Conservation (phyloP, 177 flowering plant genomes). For the Tripterygium wilfordii region DNA sequence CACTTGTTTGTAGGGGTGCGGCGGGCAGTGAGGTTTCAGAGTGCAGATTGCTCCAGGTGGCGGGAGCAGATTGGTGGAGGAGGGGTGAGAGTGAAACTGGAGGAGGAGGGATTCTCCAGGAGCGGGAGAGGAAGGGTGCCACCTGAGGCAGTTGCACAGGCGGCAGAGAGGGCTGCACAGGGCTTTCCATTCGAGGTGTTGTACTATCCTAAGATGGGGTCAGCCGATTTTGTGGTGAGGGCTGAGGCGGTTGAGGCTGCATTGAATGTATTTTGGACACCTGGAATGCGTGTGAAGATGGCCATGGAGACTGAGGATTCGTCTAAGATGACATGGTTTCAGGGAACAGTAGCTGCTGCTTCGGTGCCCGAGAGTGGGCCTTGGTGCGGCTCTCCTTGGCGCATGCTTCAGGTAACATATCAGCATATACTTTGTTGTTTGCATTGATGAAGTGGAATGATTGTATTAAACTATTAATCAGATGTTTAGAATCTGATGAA, state of each 20-base stretch:
- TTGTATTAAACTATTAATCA: too few species aligned
- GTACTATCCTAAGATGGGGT: slow-evolving; percentile 56
- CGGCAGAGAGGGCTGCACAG: slow-evolving; percentile 38
- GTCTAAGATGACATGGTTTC: slow-evolving; percentile 44
- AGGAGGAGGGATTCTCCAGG: slow-evolving; percentile 17
- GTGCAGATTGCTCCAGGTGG: slow-evolving; percentile 22
- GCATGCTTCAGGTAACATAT: slow-evolving; percentile 60
- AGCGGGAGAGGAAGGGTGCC: slow-evolving; percentile 25
- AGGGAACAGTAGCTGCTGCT: slow-evolving; percentile 42
- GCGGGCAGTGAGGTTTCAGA: slow-evolving; percentile 20
- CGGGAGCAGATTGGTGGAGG: slow-evolving; percentile 1
- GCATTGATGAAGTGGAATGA: too few species aligned
- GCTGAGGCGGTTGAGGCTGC: slow-evolving; percentile 57
- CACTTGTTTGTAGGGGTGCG: slow-evolving; percentile 56
- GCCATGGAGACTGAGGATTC: slow-evolving; percentile 61
- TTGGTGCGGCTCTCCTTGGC: slow-evolving; percentile 65
- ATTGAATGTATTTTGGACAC: slow-evolving; percentile 30
- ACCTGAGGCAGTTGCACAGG: slow-evolving; percentile 34
- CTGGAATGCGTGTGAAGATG: slow-evolving; percentile 62
- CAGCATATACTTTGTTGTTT: not conserved
- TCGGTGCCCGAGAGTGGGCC: slow-evolving; percentile 26
- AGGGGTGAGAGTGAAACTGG: slow-evolving; percentile 4
- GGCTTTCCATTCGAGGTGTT: slow-evolving; percentile 53
- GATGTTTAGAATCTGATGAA: too few species aligned
- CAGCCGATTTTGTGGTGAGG: slow-evolving; percentile 55